Conservation (phyloP, 768 basidiomycete genomes). For the Lepiota brunneoincarnata region DNA sequence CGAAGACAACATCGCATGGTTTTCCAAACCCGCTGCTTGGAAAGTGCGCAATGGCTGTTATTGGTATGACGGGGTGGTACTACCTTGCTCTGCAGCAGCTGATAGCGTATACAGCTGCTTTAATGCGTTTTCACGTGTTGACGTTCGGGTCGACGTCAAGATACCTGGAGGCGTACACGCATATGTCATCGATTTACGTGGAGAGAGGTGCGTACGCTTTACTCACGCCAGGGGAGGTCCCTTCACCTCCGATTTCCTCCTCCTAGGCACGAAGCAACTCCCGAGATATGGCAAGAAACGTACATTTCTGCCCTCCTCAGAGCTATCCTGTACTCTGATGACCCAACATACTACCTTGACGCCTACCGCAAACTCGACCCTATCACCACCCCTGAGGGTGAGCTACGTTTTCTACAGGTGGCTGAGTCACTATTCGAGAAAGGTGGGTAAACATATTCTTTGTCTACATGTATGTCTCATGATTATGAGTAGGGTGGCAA, state of each 20-base stretch:
- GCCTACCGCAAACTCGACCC: slow-evolving; percentile 96
- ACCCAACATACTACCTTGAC: slow-evolving; percentile 86
- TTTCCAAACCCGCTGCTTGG: slow-evolving; percentile 80
- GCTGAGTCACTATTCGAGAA: slow-evolving; percentile 88
- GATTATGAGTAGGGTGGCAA: slow-evolving; percentile 75
- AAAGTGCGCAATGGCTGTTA: slow-evolving; percentile 93
- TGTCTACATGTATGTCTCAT: neutral
- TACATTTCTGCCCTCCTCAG: slow-evolving; percentile 92
- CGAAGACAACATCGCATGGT: slow-evolving; percentile 91
- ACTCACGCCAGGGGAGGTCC: neutral
- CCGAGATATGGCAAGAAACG: slow-evolving; percentile 96
- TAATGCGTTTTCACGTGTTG: slow-evolving; percentile 96
- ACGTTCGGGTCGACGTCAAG: slow-evolving; percentile 96
- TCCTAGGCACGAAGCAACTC: slow-evolving; percentile 82
- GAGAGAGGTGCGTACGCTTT: slow-evolving; percentile 70
- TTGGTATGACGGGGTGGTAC: slow-evolving; percentile 54
- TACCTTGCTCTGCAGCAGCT: neutral
- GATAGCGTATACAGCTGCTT: slow-evolving; percentile 63
- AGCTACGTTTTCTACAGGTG: slow-evolving; percentile 86
- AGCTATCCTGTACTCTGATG: slow-evolving; percentile 94
- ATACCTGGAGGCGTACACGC: slow-evolving; percentile 97
- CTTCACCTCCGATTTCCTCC: slow-evolving; percentile 1
- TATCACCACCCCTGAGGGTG: slow-evolving; percentile 84
- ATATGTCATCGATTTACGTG: slow-evolving; percentile 90
- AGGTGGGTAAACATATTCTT: slow-evolving; percentile 35